These are phyloP conservation scores for Phaeomoniella chlamydospora DNA, from an alignment of 2,329 filamentous ascomycete genomes.

Conservation along the genomic window DNA sequence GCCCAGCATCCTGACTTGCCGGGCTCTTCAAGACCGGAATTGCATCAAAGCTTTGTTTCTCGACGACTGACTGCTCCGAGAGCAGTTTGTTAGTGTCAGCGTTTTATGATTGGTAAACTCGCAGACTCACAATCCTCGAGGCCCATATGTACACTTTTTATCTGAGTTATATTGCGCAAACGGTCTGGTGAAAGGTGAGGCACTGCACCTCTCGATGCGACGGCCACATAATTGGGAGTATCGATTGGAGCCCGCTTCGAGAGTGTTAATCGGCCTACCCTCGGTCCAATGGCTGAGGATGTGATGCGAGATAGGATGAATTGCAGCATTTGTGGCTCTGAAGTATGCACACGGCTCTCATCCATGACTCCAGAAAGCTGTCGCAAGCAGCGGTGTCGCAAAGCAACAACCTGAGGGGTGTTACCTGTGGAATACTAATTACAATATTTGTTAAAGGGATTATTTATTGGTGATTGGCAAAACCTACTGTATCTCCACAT, in stretches of 20 bases:
- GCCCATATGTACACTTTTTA: slow-evolving; percentile 62
- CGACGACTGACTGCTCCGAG: slow-evolving; percentile 41
- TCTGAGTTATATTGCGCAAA: slow-evolving; percentile 46
- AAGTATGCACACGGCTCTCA: slow-evolving; percentile 17
- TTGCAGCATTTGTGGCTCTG: slow-evolving; percentile 17
- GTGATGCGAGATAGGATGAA: slow-evolving; percentile 23
- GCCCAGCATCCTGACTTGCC: slow-evolving; percentile 29
- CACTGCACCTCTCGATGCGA: slow-evolving; percentile 69
- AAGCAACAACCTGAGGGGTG: no score
- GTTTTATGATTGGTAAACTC: slow-evolving; percentile 4
- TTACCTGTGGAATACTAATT: no score
- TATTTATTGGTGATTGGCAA: no score
- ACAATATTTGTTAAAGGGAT: no score
- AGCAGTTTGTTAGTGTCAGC: slow-evolving; percentile 21
- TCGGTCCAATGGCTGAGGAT: no score
- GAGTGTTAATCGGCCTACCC: slow-evolving; percentile 54
- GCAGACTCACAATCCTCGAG: slow-evolving; percentile 74
- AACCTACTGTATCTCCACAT: no score
- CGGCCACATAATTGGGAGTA: slow-evolving; percentile 70
- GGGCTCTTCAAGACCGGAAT: slow-evolving; percentile 39
- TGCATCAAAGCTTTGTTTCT: slow-evolving; percentile 33
- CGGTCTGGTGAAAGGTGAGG: slow-evolving; percentile 86
- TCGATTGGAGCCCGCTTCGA: slow-evolving; percentile 50
- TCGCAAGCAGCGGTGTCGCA: no score
- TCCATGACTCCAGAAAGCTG: no score